phyloP scores from a whole-genome alignment of 805 yeast genomes.

The Zygosaccharomyces gambellarensis region DNA sequence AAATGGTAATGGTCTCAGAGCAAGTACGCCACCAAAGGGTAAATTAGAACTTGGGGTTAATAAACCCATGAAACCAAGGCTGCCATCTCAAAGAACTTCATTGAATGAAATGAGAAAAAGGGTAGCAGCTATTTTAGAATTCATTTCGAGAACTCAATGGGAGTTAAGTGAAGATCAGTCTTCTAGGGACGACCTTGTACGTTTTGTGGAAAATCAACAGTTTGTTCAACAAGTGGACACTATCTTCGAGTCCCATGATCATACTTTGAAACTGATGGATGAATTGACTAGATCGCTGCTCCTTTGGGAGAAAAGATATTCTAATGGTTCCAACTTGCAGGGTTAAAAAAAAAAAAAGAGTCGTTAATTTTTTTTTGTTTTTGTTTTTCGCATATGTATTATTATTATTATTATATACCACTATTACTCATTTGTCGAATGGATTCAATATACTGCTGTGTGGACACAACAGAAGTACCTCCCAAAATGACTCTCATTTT shows the following conservation, averaged over 20 bases:
- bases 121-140: conserved; percentile 85
- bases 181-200: conserved; percentile 47
- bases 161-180: conserved; percentile 73
- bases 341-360: conserved; percentile 7
- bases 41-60: conserved; percentile 45
- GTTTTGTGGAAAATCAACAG: conserved; percentile 41
- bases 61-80: conserved; percentile 77
- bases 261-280: conserved; percentile 65
- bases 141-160: conserved; percentile 78
- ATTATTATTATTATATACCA: not conserved
- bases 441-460: conserved; percentile 38
- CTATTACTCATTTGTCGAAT: conserved; percentile 9
- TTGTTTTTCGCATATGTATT: not conserved
- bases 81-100: conserved; percentile 71
- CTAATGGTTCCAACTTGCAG: conserved; percentile 16
- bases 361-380: not conserved
- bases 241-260: conserved; percentile 49
- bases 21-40: conserved; percentile 4
- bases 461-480: conserved; percentile 58
- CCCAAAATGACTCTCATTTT: conserved; percentile 74
- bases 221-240: conserved; percentile 38
- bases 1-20: conserved; percentile 14
- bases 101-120: conserved; percentile 82
- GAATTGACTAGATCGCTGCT: conserved; percentile 63
- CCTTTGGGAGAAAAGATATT: conserved; percentile 72